Evolutionary conservation across 441 rosid genomes (phyloP), one percentile per base, ranked within the genome.

Genomic region (Populus hybrid): DNA sequence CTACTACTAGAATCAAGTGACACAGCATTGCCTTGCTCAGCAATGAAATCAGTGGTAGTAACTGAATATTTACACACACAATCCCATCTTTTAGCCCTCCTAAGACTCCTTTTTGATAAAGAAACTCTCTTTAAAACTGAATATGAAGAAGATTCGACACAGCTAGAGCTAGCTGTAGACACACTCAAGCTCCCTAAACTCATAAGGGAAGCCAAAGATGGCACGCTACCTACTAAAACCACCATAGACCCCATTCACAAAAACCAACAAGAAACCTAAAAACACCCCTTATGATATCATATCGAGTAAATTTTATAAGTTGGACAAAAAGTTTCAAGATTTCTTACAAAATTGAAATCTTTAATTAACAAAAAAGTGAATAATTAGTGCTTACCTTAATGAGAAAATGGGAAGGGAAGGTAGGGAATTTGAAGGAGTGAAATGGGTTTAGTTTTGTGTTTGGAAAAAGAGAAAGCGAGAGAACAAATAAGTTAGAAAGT

Each of bases 201-300:
- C 73, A 86, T 87, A 70, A 87, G 84, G 24, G 96, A 91, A 78
- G 94, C 91, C 66, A 89, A 73, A 63, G 99, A 91, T 77, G 98
- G 92, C 94, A 92, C 86, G 83, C 90, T 88, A 72, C 97, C 97
- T 18, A 90, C 90, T 66, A 91, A 83, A 68, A 91, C 92, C 72
- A 93, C 85, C 91, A 87, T 91, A 54, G 89, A 85, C 40, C 80
- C 81, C 89, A 81, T 85, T 79, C 32, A 78, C 69, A 32, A 50
- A 23, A 67, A n/a, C 9, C 1, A 5, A 54, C 7, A 69, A 18
- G 46, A 71, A 70, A 20, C 16, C 10, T 34, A 69, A 38, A 69
- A 69, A 50, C 20, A 32, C 67, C 67, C 73, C 21, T 46, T 32
- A 68, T 30, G 57, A 68, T 76, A 32, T 20, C 73, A 68, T 74